phyloP scores from a whole-genome alignment of 2,329 filamentous ascomycete species.

The Cercospora zeina region DNA sequence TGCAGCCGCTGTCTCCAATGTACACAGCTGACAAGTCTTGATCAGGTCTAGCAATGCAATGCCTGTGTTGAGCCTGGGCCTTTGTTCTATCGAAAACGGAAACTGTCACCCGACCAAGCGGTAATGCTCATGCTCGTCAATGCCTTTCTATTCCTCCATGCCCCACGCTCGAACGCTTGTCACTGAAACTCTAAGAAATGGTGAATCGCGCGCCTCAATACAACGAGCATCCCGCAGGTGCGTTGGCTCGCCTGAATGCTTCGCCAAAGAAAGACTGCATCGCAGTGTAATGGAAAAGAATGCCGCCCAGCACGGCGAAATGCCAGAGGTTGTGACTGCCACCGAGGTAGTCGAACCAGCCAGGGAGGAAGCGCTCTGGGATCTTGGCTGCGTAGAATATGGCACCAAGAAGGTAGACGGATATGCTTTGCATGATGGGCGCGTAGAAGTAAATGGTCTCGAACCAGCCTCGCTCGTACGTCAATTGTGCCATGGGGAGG shows the following conservation, averaged over 20 bases:
- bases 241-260: slow-evolving; percentile 43
- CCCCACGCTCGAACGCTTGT: slow-evolving; percentile 17
- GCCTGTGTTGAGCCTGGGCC: slow-evolving; percentile 17
- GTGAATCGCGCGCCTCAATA: neutral
- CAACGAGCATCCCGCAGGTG: slow-evolving; percentile 20
- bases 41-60: slow-evolving; percentile 18
- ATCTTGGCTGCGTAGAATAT: slow-evolving; percentile 87
- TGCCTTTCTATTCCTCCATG: neutral
- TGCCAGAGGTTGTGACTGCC: slow-evolving; percentile 99
- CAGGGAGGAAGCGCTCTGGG: slow-evolving; percentile 89
- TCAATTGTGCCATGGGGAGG: slow-evolving; percentile 81
- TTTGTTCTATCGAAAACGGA: neutral
- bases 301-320: slow-evolving; percentile 87
- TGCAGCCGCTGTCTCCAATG: slow-evolving; percentile 17
- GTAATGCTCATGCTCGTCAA: slow-evolving; percentile 9
- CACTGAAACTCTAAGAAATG: neutral
- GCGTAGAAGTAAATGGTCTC: slow-evolving; percentile 91
- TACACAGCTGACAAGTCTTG: slow-evolving; percentile 11
- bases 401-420: slow-evolving; percentile 83
- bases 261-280: slow-evolving; percentile 91
- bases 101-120: neutral
- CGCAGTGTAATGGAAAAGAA: slow-evolving; percentile 93
- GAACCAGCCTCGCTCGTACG: slow-evolving; percentile 70
- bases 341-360: slow-evolving; percentile 91
- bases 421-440: slow-evolving; percentile 77